Evolutionary conservation across 257 asterid genomes (phyloP), one percentile per base, ranked within the genome.

Genomic region (Osmanthus fragrans): DNA sequence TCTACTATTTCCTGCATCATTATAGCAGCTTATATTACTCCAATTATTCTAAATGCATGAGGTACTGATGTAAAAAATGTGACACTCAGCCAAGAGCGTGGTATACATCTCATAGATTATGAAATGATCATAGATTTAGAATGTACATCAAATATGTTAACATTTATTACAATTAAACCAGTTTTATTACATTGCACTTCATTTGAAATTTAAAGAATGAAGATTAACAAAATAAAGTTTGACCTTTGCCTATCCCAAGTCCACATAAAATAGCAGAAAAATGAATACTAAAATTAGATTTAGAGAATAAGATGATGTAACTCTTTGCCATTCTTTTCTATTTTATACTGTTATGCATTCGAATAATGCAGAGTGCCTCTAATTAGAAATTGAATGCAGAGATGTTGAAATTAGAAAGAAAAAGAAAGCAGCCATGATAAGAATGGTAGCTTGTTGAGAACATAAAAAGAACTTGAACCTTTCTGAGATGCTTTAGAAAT

Each of bases 401-500:
- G n/a, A 54, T 54, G 16, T n/a, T 18, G 64, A 54, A 54, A 18
- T 18, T 54, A 18, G 27, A 54, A 54, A 54, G 64, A 1, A 54
- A 54, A 18, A 18, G 27, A 54, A 18, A 54, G 64, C 23, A 19
- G n/a, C 27, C 4, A 4, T n/a, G 11, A 19, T 5, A 34, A 33
- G 29, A 25, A 16, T 70, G 72, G 68, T 13, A 32, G 77, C 7
- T 49, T 27, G 9, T 34, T 25, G 51, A 63, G 64, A 47, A 13
- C 18, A 40, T 15, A 25, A 39, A 60, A 80, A 13, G 21, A 34
- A n/a, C 16, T 27, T 49, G 21, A 78, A 90, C 97, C 92, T 58
- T 79, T 82, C 37, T 80, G 82, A 33, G 93, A 85, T 68, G 76
- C 76, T 82, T 83, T 84, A 40, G 96, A 86, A 81, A 93, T 81